These are phyloP conservation scores for Hypoxylon sp. DNA, from an alignment of 2,329 filamentous ascomycete species.

Conservation along the genomic window DNA sequence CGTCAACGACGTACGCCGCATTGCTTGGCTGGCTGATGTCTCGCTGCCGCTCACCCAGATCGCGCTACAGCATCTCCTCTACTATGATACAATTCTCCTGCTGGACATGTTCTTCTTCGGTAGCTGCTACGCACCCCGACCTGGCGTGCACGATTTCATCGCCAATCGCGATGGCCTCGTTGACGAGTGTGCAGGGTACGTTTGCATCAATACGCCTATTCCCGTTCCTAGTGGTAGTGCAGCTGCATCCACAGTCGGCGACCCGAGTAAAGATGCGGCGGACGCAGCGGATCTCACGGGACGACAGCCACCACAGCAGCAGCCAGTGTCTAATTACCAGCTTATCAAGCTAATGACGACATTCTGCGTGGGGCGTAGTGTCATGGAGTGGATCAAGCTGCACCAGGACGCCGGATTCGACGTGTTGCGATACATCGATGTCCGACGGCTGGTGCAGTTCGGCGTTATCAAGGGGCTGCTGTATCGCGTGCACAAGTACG, in stretches of 20 bases:
- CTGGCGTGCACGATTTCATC: slow-evolving; percentile 84
- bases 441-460: slow-evolving; percentile 93
- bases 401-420: slow-evolving; percentile 76
- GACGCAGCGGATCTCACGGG: not conserved
- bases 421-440: slow-evolving; percentile 82
- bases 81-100: slow-evolving; percentile 90
- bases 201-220: slow-evolving; percentile 63
- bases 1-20: slow-evolving; percentile 87
- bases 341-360: slow-evolving; percentile 87
- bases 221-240: slow-evolving; percentile 1
- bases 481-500: slow-evolving; percentile 93
- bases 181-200: slow-evolving; percentile 89
- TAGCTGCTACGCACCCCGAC: slow-evolving; percentile 86
- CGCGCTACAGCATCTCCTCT: slow-evolving; percentile 88
- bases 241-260: not conserved
- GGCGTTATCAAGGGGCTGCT: slow-evolving; percentile 95
- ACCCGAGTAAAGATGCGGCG: slow-evolving; percentile 4
- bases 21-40: slow-evolving; percentile 86
- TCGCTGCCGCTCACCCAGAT: slow-evolving; percentile 88
- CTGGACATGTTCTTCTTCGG: slow-evolving; percentile 96
- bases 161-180: slow-evolving; percentile 80
- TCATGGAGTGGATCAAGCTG: slow-evolving; percentile 87
- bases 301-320: slow-evolving; percentile 37
- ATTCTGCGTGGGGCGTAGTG: slow-evolving; percentile 84
- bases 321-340: slow-evolving; percentile 66